Conservation (phyloP, 2,329 filamentous ascomycete genomes). For the Sporothrix brunneoviolacea region DNA sequence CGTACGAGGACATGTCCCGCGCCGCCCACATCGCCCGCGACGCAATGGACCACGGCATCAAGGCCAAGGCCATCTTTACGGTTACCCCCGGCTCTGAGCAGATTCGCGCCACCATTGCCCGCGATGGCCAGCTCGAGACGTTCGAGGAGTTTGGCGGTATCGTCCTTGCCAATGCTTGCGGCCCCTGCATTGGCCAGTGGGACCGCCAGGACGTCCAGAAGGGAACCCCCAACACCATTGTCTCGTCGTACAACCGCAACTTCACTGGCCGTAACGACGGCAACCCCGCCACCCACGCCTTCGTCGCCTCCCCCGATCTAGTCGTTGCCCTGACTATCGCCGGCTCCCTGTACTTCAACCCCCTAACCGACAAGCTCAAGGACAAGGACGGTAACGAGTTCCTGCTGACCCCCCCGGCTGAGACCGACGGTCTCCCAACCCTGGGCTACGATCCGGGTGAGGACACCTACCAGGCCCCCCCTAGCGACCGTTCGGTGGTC, state of each 20-base stretch:
- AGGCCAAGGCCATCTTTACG: constrained; percentile 88
- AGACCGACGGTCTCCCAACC: constrained; percentile 71
- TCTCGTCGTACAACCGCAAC: constrained; percentile 99
- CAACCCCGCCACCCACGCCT: constrained; percentile 40
- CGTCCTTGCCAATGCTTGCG: constrained; percentile 92
- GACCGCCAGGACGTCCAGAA: constrained; percentile 90
- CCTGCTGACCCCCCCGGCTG: constrained; percentile 65
- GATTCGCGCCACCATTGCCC: constrained; percentile 85
- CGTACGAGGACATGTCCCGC: constrained; percentile 84
- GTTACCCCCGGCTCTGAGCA: constrained; percentile 97
- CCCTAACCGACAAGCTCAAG: constrained; percentile 83
- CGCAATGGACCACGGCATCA: constrained; percentile 84
- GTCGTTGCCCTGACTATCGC: constrained; percentile 36
- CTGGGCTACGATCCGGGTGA: constrained; percentile 81
- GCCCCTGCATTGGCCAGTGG: constrained; percentile 92
- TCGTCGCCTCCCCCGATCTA: constrained; percentile 41
- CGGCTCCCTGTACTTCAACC: constrained; percentile 71
- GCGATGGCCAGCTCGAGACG: constrained; percentile 85
- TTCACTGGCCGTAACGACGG: constrained; percentile 89
- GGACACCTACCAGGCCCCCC: constrained; percentile 95
- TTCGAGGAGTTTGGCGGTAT: constrained; percentile 95
- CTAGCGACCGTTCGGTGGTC: constrained; percentile 66
- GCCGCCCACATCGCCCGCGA: constrained; percentile 87
- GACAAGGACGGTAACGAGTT: constrained; percentile 97
- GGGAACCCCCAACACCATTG: constrained; percentile 90